phyloP scores from a whole-genome alignment of 1,284 basidiomycete species.

The Tilletia horrida region DNA sequence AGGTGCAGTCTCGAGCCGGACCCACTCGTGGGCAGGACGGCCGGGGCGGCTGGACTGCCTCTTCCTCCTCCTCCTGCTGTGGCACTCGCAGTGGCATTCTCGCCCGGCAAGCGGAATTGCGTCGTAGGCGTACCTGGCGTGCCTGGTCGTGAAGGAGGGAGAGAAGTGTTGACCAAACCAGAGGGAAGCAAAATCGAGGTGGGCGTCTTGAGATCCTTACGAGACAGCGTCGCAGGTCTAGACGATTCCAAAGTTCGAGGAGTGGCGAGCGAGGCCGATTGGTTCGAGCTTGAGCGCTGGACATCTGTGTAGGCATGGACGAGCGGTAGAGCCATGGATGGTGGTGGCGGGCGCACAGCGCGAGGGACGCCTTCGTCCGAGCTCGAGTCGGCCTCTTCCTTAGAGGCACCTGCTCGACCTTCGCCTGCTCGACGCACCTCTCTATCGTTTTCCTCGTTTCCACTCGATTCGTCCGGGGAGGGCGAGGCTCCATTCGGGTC shows the following conservation, averaged over 20 bases:
- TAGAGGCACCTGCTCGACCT: not conserved
- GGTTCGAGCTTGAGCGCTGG: constrained; percentile 1
- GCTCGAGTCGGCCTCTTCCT: not conserved
- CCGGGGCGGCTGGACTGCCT: not conserved
- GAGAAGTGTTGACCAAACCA: no score
- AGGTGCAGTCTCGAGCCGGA: not conserved
- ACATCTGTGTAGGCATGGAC: not conserved
- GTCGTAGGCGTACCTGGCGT: not conserved
- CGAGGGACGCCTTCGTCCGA: not conserved
- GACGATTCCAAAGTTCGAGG: not conserved
- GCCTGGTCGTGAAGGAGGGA: no score
- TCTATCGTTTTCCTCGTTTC: not conserved
- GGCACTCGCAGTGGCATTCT: not conserved
- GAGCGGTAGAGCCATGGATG: not conserved
- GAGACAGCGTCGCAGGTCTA: not conserved
- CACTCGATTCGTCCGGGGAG: not conserved
- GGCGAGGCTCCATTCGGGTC: no score
- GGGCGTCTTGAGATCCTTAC: constrained; percentile 2
- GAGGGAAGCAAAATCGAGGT: not conserved
- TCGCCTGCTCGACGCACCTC: not conserved
- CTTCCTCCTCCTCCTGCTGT: no score
- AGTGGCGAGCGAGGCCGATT: not conserved
- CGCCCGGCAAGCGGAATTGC: not conserved
- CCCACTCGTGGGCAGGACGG: not conserved
- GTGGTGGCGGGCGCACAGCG: not conserved